Conservation (phyloP, 2,329 filamentous ascomycete genomes). For the Sclerotiophoma versabilis region DNA sequence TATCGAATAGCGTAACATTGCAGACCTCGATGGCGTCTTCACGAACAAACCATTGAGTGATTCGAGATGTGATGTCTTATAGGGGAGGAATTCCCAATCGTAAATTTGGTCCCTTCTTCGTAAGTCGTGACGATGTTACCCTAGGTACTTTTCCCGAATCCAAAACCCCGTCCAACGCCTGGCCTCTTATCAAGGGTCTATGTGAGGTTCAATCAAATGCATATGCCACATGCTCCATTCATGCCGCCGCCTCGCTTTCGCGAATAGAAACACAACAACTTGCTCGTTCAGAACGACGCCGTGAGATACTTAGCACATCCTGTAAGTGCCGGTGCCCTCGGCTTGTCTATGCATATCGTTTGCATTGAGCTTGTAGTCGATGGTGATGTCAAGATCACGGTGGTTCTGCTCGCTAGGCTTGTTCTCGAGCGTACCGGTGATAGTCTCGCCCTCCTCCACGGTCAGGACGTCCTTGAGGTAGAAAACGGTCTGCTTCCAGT, state of each 20-base stretch:
- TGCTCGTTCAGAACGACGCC: background rate
- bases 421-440: slow-evolving; percentile 77
- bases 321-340: slow-evolving; percentile 79
- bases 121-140: slow-evolving; percentile 44
- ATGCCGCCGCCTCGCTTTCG: background rate
- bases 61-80: slow-evolving; percentile 26
- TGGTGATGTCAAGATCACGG: slow-evolving; percentile 89
- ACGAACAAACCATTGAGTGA: too few relatives aligned
- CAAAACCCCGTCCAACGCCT: slow-evolving; percentile 13
- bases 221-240: slow-evolving; percentile 9
- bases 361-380: slow-evolving; percentile 82
- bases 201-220: slow-evolving; percentile 17
- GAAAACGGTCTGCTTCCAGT: slow-evolving; percentile 99
- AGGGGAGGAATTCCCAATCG: slow-evolving; percentile 47
- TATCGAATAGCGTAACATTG: too few relatives aligned
- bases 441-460: slow-evolving; percentile 83
- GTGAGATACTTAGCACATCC: slow-evolving; percentile 58
- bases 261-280: slow-evolving; percentile 1
- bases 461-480: slow-evolving; percentile 94
- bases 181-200: slow-evolving; percentile 17
- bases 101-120: slow-evolving; percentile 45
- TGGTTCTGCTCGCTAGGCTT: slow-evolving; percentile 93
- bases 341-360: slow-evolving; percentile 73
- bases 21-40: too few relatives aligned
- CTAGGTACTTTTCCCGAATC: slow-evolving; percentile 34